Evolutionary conservation across 2,329 filamentous ascomycete species (phyloP), one percentile per base, ranked within the genome.

Genomic region (Botrytis elliptica): DNA sequence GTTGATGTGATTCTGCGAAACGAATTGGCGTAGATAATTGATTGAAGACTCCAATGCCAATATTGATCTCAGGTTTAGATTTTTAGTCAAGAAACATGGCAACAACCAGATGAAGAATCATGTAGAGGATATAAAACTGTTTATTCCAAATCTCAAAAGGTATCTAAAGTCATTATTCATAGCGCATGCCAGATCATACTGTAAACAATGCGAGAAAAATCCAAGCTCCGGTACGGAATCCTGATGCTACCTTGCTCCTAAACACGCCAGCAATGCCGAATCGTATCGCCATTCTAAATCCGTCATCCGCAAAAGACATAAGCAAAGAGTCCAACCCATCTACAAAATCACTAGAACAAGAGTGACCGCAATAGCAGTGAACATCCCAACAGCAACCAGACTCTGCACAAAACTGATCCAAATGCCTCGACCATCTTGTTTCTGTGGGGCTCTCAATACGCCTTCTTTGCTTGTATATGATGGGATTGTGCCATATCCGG

Each of bases 361-460:
- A 55, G 42, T 59, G 20, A 68, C 63, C 12, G 46, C 70, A 63
- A 72, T 72, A 36, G 40, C 49, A 29, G 70, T 72, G 22, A 72
- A 68, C 38, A 72, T 42, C 8, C 70, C 49, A n/a, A 72, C 70
- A 36, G 70, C 70, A 7, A 72, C 49, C n/a, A 72, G 25, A 22
- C 70, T 72, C 40, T 72, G 70, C 18, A 68, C 38, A 59, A 72
- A 59, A 59, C 52, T 72, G 29, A 68, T 44, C 70, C 63, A 72
- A 55, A 71, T 60, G 9, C 49, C 70, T 52, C 36, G 70, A 14
- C 36, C 40, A 25, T 20, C 38, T 59, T 60, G 46, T 25, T 70
- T 70, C 40, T 36, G 38, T 62, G 33, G 25, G 7, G 49, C 42
- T 42, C 29, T 36, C 36, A 40, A 44, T 4, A 29, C 20, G 10